Evolutionary conservation across 2,329 filamentous ascomycete genomes (phyloP), one percentile per base, ranked within the genome.

Genomic region (Blastomyces gilchristii): DNA sequence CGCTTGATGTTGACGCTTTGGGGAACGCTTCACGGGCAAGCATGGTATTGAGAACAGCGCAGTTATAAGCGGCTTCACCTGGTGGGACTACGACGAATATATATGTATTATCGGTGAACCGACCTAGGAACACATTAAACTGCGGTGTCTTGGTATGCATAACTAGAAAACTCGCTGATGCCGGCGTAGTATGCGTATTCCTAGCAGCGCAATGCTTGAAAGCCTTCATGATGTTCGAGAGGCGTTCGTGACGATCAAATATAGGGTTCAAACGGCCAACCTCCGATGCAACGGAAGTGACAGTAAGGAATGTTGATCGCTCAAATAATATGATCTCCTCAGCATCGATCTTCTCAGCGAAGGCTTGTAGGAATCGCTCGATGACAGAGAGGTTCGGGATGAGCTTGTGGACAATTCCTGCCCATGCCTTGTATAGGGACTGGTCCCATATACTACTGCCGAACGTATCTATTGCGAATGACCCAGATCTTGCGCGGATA

Each of bases 381-480:
- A 99, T 97, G 54, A 90, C 85, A 22, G 86, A 81, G 0, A 97
- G 84, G 71, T 97, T 97, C 3, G 94, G 94, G n/a, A 97, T 94
- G 56, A 99, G 83, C 73, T 93, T 92, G 80, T 99, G 94, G 65
- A 99, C 97, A 70, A 99, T 97, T 73, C 90, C 90, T 0, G 94
- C 94, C 94, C 94, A 99, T 1, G 94, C 94, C 76, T 96, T 96
- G 81, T 97, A 99, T 47, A 99, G 81, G 62, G 89, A 95, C 79
- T 99, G 94, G 72, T 99, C 94, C 94, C 94, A 99, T 72, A 99
- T 99, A 62, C 90, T 96, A 41, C 93, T 97, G 11, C 91, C 90
- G 74, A 96, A 97, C 64, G 92, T 91, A 64, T 90, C 90, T 65
- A 97, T 83, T 67, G 87, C 84, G 73, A 96, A 85, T 22, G 81